Percentiles rank a stretch among this genome's conserved stretches.
phyloP scores from a whole-genome alignment of 257 asterid genomes.

The Agastache rugosa region DNA sequence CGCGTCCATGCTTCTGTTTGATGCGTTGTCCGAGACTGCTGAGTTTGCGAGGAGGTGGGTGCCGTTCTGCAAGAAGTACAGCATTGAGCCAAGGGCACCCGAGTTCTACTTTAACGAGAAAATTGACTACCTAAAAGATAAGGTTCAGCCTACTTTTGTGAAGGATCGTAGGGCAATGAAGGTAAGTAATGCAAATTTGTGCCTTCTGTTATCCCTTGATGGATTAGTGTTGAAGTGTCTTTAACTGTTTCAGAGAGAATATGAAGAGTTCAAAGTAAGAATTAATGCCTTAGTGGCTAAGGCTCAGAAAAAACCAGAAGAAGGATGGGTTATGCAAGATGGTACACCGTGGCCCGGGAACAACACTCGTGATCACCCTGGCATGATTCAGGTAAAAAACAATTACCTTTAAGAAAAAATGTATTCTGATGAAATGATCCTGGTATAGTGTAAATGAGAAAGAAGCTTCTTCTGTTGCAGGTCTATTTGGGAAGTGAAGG shows the following conservation, averaged over 20 bases:
- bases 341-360: slow-evolving; percentile 93
- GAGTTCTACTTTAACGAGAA: slow-evolving; percentile 76
- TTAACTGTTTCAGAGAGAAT: slow-evolving; percentile 34
- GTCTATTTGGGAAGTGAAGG: slow-evolving; percentile 41
- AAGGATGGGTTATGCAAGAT: slow-evolving; percentile 68
- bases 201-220: slow-evolving; percentile 6
- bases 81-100: slow-evolving; percentile 80
- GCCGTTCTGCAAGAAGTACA: slow-evolving; percentile 78
- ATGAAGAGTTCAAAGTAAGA: slow-evolving; percentile 42
- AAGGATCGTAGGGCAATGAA: slow-evolving; percentile 93
- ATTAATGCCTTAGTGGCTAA: slow-evolving; percentile 36
- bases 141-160: slow-evolving; percentile 77
- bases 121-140: slow-evolving; percentile 77
- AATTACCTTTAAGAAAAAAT: background rate
- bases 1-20: slow-evolving; percentile 84
- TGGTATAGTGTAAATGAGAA: slow-evolving; percentile 12
- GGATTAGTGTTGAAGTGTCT: slow-evolving; percentile 1
- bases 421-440: background rate
- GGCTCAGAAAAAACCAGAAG: slow-evolving; percentile 42
- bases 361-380: slow-evolving; percentile 83
- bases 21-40: slow-evolving; percentile 69
- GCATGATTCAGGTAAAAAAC: slow-evolving; percentile 73
- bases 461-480: slow-evolving; percentile 22
- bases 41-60: slow-evolving; percentile 89
- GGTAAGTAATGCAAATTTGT: slow-evolving; percentile 41